Percentiles rank a stretch among this genome's conserved stretches.
Conservation (phyloP, 2,329 filamentous ascomycete genomes). For the Pleomassaria siparia region DNA sequence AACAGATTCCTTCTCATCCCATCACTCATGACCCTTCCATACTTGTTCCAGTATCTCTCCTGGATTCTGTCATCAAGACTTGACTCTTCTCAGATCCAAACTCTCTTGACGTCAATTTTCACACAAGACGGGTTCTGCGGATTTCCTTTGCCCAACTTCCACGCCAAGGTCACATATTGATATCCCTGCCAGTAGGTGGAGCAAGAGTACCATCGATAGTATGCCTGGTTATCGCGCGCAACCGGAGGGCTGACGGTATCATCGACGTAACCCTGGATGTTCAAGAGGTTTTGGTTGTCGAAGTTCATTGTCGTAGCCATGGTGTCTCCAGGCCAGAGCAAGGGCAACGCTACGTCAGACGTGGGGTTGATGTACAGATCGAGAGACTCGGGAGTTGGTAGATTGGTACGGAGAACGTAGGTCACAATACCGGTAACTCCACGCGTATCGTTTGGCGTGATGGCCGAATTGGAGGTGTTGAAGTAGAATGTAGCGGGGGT, state of each 20-base stretch:
- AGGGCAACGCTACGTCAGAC: constrained; percentile 47
- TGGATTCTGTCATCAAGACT: neutral
- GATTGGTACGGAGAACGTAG: constrained; percentile 40
- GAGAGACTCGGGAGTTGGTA: constrained; percentile 40
- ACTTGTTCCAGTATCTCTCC: neutral
- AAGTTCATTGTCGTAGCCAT: constrained; percentile 42
- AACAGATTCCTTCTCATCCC: neutral
- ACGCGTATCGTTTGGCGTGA: constrained; percentile 15
- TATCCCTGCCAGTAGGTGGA: constrained; percentile 46
- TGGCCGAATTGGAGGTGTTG: constrained; percentile 35
- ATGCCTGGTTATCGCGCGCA: constrained; percentile 20
- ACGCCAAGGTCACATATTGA: constrained; percentile 47
- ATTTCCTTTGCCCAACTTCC: constrained; percentile 42
- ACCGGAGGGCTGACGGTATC: constrained; percentile 41
- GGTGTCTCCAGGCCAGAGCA: constrained; percentile 40
- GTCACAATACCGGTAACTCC: constrained; percentile 41
- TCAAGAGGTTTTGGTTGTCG: constrained; percentile 41
- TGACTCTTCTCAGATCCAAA: constrained; percentile 14
- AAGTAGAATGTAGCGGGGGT: constrained; percentile 29
- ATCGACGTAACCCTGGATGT: constrained; percentile 44
- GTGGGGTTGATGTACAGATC: constrained; percentile 40
- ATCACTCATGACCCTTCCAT: neutral
- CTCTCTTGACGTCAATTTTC: constrained; percentile 46
- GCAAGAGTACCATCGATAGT: constrained; percentile 51
- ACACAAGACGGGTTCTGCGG: constrained; percentile 52